Evolutionary conservation across 768 basidiomycete genomes (phyloP).

Genomic region (Tulasnella sp.): DNA sequence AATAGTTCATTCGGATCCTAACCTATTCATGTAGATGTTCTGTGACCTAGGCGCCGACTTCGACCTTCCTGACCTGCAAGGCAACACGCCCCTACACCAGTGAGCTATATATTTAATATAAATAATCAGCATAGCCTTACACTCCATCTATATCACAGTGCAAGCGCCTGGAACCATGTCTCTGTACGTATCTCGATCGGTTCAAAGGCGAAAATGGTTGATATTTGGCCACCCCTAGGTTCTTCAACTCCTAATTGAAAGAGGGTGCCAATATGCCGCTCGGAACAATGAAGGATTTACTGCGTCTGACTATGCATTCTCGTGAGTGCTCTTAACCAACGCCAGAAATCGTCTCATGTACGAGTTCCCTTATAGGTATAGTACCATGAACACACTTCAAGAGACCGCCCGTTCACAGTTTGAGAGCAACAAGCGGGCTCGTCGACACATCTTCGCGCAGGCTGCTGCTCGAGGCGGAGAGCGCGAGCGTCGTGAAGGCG

Average conservation of each 20-base stretch:
- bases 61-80: conserved; percentile 81
- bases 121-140: conserved; percentile 8
- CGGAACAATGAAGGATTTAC: conserved; percentile 89
- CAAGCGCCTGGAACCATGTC: conserved; percentile 80
- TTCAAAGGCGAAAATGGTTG: neutral
- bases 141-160: conserved; percentile 35
- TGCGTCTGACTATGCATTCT: conserved; percentile 87
- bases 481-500: conserved; percentile 29
- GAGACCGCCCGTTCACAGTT: conserved; percentile 70
- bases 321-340: conserved; percentile 37
- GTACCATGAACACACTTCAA: conserved; percentile 65
- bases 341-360: conserved; percentile 19
- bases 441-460: conserved; percentile 61
- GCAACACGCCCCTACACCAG: conserved; percentile 91
- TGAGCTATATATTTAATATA: conserved; percentile 33
- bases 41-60: conserved; percentile 86
- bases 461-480: conserved; percentile 58
- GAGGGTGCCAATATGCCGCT: conserved; percentile 73
- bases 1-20: neutral
- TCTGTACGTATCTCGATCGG: conserved; percentile 40
- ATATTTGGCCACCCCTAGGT: conserved; percentile 35
- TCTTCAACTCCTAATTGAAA: conserved; percentile 77
- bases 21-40: conserved; percentile 50
- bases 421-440: conserved; percentile 67
- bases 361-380: conserved; percentile 38